Percentiles rank a stretch among this genome's conserved stretches.
Conservation (phyloP, 345 rosid species). For the Eucalyptus sp. region DNA sequence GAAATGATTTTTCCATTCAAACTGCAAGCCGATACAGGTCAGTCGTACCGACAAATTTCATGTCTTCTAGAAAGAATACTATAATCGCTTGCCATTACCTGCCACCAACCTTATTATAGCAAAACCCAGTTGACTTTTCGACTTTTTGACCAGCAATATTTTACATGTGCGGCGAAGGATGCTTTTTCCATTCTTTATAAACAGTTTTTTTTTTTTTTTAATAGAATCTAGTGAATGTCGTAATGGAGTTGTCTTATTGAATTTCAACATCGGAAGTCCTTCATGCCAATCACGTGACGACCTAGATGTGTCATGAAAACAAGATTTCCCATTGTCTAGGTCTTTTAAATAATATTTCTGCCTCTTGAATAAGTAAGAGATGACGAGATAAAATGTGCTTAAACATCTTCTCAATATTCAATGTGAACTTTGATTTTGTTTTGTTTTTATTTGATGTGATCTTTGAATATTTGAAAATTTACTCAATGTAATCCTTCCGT, state of each 20-base stretch:
- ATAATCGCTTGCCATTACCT: neutral
- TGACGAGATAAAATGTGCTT: neutral
- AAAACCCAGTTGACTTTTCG: neutral
- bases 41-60: neutral
- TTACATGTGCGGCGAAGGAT: neutral
- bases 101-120: neutral
- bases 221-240: neutral
- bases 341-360: neutral
- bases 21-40: neutral
- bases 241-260: neutral
- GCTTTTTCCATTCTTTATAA: neutral
- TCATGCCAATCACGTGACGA: neutral
- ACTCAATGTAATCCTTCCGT: neutral
- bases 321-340: neutral
- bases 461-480: neutral
- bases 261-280: neutral
- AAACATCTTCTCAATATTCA: neutral
- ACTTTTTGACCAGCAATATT: neutral
- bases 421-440: neutral
- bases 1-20: neutral
- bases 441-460: neutral
- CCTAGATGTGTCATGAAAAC: neutral
- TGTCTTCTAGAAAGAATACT: neutral
- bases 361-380: neutral
- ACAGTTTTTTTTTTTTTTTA: too few relatives aligned